Conservation (phyloP, 1,139 yeast genomes). For the Candida sp. region DNA sequence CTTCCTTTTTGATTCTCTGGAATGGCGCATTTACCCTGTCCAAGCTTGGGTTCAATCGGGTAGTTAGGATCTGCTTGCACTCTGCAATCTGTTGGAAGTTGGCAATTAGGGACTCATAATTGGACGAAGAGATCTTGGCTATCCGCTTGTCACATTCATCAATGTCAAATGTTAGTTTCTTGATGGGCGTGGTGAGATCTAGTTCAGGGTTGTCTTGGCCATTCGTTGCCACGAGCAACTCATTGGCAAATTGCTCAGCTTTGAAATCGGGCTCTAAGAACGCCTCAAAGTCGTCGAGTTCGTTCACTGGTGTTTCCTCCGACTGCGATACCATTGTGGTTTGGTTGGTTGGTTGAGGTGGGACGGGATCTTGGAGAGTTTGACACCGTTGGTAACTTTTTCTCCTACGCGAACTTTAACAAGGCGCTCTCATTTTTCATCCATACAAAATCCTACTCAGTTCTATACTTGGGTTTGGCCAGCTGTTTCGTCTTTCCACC, state of each 20-base stretch:
- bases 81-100: conserved; percentile 56
- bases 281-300: conserved; percentile 62
- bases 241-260: conserved; percentile 65
- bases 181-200: conserved; percentile 75
- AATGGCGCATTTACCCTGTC: conserved; percentile 65
- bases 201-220: conserved; percentile 57
- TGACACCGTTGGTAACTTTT: background rate
- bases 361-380: too few species aligned
- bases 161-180: conserved; percentile 73
- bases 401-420: background rate
- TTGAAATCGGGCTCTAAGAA: conserved; percentile 62
- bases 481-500: conserved; percentile 45
- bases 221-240: conserved; percentile 70
- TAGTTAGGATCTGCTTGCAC: conserved; percentile 42
- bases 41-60: conserved; percentile 53
- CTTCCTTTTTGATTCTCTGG: conserved; percentile 68
- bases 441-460: conserved; percentile 38
- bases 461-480: conserved; percentile 40
- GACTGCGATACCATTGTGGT: background rate
- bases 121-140: conserved; percentile 50
- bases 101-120: conserved; percentile 59
- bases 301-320: conserved; percentile 7
- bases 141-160: conserved; percentile 72
- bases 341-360: too few species aligned
- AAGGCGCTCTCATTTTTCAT: too few species aligned